Evolutionary conservation across 2,329 filamentous ascomycete genomes (phyloP).

Genomic region (Lizonia empirigonia): DNA sequence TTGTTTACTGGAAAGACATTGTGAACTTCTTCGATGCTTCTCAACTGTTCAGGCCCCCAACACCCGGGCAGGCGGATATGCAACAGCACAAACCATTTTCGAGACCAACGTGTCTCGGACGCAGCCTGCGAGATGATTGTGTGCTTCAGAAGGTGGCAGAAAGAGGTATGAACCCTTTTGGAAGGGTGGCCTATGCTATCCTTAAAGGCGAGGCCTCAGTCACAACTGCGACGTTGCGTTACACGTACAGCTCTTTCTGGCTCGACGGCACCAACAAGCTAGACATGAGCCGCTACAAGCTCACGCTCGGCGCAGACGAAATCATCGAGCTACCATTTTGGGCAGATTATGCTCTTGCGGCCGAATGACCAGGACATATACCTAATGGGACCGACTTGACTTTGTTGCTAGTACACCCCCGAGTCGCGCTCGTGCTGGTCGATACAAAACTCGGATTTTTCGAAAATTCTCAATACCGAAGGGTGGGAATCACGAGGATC

Average conservation of each 20-base stretch:
- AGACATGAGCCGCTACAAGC: slow-evolving; percentile 13
- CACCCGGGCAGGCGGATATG: background rate
- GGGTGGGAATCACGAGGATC: slow-evolving; percentile 21
- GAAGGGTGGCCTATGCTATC: slow-evolving; percentile 16
- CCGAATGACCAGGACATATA: slow-evolving; percentile 3
- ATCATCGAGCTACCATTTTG: slow-evolving; percentile 10
- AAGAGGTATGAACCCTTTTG: slow-evolving; percentile 21
- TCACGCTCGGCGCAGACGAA: background rate
- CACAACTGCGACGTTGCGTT: slow-evolving; percentile 11
- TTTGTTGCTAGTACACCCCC: slow-evolving; percentile 20
- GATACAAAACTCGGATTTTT: slow-evolving; percentile 3
- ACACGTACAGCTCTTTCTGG: slow-evolving; percentile 17
- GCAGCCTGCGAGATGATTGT: background rate
- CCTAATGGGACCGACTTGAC: slow-evolving; percentile 5
- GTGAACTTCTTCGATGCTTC: slow-evolving; percentile 12
- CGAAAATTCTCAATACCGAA: slow-evolving; percentile 7
- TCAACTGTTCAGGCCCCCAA: background rate
- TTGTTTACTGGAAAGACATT: slow-evolving; percentile 23
- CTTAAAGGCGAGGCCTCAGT: slow-evolving; percentile 17
- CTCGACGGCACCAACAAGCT: slow-evolving; percentile 5
- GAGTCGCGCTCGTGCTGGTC: slow-evolving; percentile 19
- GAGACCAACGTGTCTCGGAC: background rate
- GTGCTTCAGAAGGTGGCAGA: background rate
- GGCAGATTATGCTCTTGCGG: slow-evolving; percentile 20
- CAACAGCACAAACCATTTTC: slow-evolving; percentile 1